Evolutionary conservation across 345 rosid genomes (phyloP), one percentile per base, ranked within the genome.

Genomic region (Acer yangbiense): DNA sequence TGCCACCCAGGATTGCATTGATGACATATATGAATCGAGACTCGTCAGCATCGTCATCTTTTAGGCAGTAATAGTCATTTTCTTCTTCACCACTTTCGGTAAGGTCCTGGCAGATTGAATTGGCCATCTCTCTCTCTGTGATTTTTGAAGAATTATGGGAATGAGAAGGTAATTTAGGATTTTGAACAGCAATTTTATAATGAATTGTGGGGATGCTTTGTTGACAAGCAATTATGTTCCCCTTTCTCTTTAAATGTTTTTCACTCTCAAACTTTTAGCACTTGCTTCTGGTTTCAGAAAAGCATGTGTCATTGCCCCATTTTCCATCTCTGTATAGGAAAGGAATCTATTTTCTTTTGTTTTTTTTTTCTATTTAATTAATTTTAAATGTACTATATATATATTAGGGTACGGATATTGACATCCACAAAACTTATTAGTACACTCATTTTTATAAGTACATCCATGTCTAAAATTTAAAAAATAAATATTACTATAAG

Each of bases 1-100:
- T 84, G 68, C 90, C 90, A 1, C 87, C 73, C 12, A 84, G 83
- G 78, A 88, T 78, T 60, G 82, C 87, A 68, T 85, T 88, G 72
- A 86, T 72, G 58, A 82, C 70, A 60, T 86, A 62, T 3, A 84
- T 73, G 81, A 79, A 84, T 21, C 76, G 73, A n/a, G 86, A 82
- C 61, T 81, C 89, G 23, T 82, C 87, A 10, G 71, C 60, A 0
- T 77, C 82, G 6, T 87, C 87, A 13, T 87, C 87, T 16, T 57
- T 73, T 13, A 78, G 75, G 83, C 58, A 46, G 69, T 44, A 72
- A 57, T 74, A 63, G 21, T 76, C 83, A 9, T 64, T 16, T 43
- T 55, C 44, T 3, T 41, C 66, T 23, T 76, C 78, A 1, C 23
- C 2, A 66, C 20, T 77, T 46, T 75, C 76, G 0, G 20, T 68